Base-by-base conservation (phyloP, 1,284 basidiomycete genomes). In the Takashimella koratensis region DNA sequence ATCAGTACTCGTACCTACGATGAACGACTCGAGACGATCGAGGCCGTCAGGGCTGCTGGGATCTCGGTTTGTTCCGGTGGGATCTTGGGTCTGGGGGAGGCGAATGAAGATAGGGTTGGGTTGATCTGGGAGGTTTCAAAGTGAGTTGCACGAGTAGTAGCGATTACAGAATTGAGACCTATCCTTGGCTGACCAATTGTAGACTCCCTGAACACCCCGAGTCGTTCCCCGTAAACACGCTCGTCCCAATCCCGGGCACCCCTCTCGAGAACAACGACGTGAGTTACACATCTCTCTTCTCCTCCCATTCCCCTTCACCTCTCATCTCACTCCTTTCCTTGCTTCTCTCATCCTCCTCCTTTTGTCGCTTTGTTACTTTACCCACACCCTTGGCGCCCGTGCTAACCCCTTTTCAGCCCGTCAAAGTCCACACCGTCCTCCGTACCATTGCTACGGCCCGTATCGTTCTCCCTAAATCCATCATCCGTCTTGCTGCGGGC, bases 1-100 rank as follows among this genome's bases (percentile, higher is more conserved):
- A 97, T 98, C 74, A 96, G 93, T 2, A 91, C 93, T 3, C 83
- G 95, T 53, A 87, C 88, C 19, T 98, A 95, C 74, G 94, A 98
- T 68, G 95, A 98, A 59, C 84, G 95, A 21, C 77, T 98, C 59
- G 83, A 84, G 49, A 98, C 95, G 3, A 92, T 98, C 62, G 81
- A 82, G 43, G 88, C 90, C 43, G 95, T 98, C 42, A 86, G 93
- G 47, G 85, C 90, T 49, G 95, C 95, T 39, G 95, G 95, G 21
- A 97, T 98, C 68, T 93, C 88, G 59, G 95, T 98, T 45, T 98
- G 95, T 74, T 95, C 91, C 12, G 95, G 95, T 52, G 95, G 95
- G 49, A 98, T 98, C 64, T 79, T 98, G 44, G 95, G 95, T 19
- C 81, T 98, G 2, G 95, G 95, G 40, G 95, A 98, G 77, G 81